phyloP scores from a whole-genome alignment of 106 monocot genomes.

The Xerophyta viscosa region DNA sequence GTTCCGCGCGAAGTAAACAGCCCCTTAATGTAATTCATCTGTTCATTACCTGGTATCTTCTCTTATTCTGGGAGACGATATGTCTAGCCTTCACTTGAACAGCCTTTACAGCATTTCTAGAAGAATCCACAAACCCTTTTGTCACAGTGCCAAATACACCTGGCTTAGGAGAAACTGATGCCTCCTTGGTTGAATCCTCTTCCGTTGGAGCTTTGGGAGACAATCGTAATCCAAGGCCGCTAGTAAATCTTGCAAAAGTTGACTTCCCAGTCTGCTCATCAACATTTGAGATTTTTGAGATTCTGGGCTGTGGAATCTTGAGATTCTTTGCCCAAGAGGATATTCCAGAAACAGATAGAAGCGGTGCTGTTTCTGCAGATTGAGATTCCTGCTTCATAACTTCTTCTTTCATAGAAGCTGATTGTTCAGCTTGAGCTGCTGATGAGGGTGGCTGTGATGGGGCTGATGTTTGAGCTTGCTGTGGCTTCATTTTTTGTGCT shows the following conservation, averaged over 20 bases:
- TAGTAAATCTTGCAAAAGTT: conserved; percentile 72
- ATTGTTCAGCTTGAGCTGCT: conserved; percentile 4
- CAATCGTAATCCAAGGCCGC: conserved; percentile 54
- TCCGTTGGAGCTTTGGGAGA: conserved; percentile 53
- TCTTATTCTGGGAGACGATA: conserved; percentile 97
- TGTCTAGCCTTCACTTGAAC: conserved; percentile 97
- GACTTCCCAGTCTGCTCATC: conserved; percentile 60
- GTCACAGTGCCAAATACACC: conserved; percentile 87
- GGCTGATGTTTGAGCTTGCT: conserved; percentile 17
- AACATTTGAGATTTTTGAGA: conserved; percentile 19
- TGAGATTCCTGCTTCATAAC: conserved; percentile 21
- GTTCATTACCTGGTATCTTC: conserved; percentile 94
- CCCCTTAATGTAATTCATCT: too few relatives aligned
- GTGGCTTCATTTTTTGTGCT: conserved; percentile 20
- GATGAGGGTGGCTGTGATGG: neutral
- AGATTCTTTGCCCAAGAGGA: conserved; percentile 86
- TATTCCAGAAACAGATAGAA: conserved; percentile 65
- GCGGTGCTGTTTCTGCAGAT: conserved; percentile 26
- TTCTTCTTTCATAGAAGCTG: too few relatives aligned
- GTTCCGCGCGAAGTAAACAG: too few relatives aligned
- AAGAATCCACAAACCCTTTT: conserved; percentile 84
- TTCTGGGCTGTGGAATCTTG: conserved; percentile 61
- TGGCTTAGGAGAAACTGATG: conserved; percentile 23
- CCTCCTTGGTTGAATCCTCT: conserved; percentile 41
- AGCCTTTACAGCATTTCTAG: conserved; percentile 93